Percentiles rank a stretch among this genome's conserved stretches.
phyloP scores from a whole-genome alignment of 139 green algal species.

The Asterochloris sp. region DNA sequence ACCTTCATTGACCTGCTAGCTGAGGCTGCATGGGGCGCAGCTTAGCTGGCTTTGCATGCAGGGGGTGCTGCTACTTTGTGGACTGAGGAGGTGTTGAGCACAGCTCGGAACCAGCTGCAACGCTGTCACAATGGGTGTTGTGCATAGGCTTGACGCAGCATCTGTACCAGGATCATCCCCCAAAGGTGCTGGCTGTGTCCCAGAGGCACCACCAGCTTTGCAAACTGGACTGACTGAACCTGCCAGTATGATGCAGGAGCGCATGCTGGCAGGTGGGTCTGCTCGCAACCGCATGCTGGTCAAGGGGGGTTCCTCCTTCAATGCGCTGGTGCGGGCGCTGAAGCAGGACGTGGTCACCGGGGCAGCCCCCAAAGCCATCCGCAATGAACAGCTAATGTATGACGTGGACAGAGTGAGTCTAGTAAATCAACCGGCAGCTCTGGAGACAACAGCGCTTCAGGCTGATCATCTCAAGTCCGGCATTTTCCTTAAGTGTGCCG shows the following conservation, averaged over 20 bases:
- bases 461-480: not conserved
- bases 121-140: too few relatives aligned
- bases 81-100: too few relatives aligned
- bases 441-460: not conserved
- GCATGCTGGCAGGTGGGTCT: slow-evolving; percentile 25
- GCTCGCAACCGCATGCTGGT: slow-evolving; percentile 85
- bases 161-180: too few relatives aligned
- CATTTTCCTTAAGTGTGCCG: not conserved
- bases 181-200: too few relatives aligned
- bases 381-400: slow-evolving; percentile 48
- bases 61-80: too few relatives aligned
- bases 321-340: slow-evolving; percentile 79
- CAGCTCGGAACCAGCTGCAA: too few relatives aligned
- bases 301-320: slow-evolving; percentile 79
- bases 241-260: not conserved
- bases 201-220: too few relatives aligned
- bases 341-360: slow-evolving; percentile 79
- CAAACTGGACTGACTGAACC: not conserved
- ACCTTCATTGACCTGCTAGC: too few relatives aligned
- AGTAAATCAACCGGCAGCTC: not conserved
- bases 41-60: too few relatives aligned
- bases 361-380: slow-evolving; percentile 5
- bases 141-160: too few relatives aligned
- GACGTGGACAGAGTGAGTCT: slow-evolving; percentile 49
- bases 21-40: too few relatives aligned